Evolutionary conservation across 768 basidiomycete species (phyloP).

Genomic region (Lepiota brunneoincarnata): DNA sequence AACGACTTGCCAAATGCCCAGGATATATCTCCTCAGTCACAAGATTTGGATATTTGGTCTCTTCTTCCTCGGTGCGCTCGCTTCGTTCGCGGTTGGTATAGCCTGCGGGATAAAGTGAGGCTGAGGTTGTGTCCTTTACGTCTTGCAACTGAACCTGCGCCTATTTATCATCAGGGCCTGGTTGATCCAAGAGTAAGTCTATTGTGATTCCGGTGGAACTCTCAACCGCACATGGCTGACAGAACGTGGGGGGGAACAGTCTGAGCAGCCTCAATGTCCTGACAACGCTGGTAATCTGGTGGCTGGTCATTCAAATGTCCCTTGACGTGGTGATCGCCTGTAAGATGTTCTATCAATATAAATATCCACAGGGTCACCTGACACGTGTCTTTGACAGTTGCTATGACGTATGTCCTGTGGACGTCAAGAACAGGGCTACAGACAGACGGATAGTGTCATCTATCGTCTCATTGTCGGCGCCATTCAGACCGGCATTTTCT

Average conservation of each 20-base stretch:
- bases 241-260: background rate
- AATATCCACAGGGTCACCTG: background rate
- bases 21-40: background rate
- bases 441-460: slow-evolving; percentile 47
- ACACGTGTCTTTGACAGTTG: background rate
- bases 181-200: slow-evolving; percentile 8
- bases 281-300: slow-evolving; percentile 8
- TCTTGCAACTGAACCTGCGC: background rate
- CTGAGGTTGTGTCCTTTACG: background rate
- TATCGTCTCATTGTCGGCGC: slow-evolving; percentile 53
- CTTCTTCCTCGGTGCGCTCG: slow-evolving; percentile 6
- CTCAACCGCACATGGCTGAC: background rate
- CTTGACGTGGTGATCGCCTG: slow-evolving; percentile 13
- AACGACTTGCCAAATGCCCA: background rate
- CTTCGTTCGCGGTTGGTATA: slow-evolving; percentile 10
- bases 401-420: background rate
- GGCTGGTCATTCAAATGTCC: slow-evolving; percentile 12
- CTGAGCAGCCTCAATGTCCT: background rate
- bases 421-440: slow-evolving; percentile 41
- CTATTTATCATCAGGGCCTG: slow-evolving; percentile 4
- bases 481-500: slow-evolving; percentile 51
- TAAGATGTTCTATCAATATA: background rate
- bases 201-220: no score
- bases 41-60: slow-evolving; percentile 7
- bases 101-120: slow-evolving; percentile 13